phyloP scores from a whole-genome alignment of 106 monocot species.

The Gastrodia elata region DNA sequence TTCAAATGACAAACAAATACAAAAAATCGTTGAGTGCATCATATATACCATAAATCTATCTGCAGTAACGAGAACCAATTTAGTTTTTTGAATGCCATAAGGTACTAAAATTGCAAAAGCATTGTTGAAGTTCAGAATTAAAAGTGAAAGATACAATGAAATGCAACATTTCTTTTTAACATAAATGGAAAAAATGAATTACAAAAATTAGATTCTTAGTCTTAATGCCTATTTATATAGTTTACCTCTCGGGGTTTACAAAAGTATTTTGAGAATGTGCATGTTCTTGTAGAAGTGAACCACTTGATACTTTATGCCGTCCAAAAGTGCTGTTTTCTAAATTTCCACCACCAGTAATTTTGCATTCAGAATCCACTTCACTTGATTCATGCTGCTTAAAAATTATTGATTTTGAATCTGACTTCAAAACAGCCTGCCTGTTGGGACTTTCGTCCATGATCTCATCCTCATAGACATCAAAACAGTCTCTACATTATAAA shows the following conservation, averaged over 20 bases:
- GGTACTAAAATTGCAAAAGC: neutral
- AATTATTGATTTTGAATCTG: conserved; percentile 15
- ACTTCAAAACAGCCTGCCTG: conserved; percentile 18
- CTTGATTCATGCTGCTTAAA: conserved; percentile 20
- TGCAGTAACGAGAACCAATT: neutral
- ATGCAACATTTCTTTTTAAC: neutral
- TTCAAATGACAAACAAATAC: conserved; percentile 1
- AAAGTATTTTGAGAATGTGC: conserved; percentile 29
- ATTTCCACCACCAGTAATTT: conserved; percentile 21
- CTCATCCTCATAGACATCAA: conserved; percentile 89
- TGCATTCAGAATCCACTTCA: conserved; percentile 15
- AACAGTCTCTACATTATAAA: conserved; percentile 48
- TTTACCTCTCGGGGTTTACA: conserved; percentile 46
- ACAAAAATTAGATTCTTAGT: neutral
- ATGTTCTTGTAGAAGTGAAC: conserved; percentile 60
- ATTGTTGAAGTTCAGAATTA: neutral
- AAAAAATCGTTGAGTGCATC: neutral
- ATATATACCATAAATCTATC: neutral
- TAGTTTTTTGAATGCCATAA: neutral
- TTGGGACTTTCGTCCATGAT: conserved; percentile 22
- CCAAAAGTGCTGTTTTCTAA: conserved; percentile 41
- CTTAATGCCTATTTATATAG: neutral
- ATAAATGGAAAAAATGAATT: neutral
- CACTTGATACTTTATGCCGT: conserved; percentile 40
- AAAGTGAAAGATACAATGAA: neutral